Evolutionary conservation across 202 grass and related monocot genomes (phyloP).

Genomic region (Carex arenaria): DNA sequence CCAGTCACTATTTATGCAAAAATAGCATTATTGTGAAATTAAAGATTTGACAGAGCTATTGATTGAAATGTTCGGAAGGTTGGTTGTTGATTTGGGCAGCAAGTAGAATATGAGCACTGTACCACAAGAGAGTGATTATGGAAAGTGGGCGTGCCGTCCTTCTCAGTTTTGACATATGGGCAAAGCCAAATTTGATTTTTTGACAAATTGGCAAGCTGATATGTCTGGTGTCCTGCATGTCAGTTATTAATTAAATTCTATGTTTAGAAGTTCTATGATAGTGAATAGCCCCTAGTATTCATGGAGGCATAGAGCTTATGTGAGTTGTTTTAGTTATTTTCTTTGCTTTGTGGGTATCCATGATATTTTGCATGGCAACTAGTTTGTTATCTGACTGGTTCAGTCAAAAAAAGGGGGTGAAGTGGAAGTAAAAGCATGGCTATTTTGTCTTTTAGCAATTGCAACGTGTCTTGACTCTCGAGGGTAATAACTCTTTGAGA

Average conservation of each 20-base stretch:
- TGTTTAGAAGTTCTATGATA: background rate
- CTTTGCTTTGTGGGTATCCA: background rate
- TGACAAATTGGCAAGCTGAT: background rate
- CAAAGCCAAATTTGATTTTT: background rate
- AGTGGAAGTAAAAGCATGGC: conserved; percentile 2
- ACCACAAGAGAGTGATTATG: background rate
- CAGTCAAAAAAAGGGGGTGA: conserved; percentile 3
- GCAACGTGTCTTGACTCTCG: conserved; percentile 22
- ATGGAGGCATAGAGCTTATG: background rate
- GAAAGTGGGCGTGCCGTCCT: background rate
- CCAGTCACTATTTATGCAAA: background rate
- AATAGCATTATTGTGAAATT: background rate
- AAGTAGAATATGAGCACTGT: background rate
- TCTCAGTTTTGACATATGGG: background rate
- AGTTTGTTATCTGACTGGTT: background rate
- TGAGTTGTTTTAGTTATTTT: background rate
- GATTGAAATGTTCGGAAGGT: background rate
- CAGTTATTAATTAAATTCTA: background rate
- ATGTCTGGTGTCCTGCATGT: background rate
- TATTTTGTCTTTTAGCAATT: conserved; percentile 34
- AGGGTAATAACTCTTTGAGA: conserved; percentile 32
- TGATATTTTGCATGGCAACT: background rate
- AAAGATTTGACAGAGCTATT: background rate
- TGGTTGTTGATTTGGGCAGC: background rate
- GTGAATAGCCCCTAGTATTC: background rate